A percentile compares a stretch with the other conserved stretches of the same genome.
phyloP scores from a whole-genome alignment of 2,329 filamentous ascomycete genomes.

The Akanthomyces dipterigenus region DNA sequence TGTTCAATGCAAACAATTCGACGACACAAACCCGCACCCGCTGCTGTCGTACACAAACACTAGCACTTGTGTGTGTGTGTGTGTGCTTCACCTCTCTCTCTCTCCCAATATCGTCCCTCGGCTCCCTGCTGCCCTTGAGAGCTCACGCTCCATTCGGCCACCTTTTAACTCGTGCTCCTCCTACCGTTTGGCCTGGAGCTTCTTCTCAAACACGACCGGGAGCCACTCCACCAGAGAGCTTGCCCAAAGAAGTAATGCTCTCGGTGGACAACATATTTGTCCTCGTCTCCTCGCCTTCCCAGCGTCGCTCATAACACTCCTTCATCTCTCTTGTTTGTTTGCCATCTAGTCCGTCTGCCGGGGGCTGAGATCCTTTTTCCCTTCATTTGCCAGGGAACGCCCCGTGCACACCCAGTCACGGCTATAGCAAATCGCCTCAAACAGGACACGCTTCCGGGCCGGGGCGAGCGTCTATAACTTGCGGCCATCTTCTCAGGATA shows the following conservation, averaged over 20 bases:
- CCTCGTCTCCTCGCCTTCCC: not conserved
- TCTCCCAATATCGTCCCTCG: not conserved
- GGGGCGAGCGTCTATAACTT: not conserved
- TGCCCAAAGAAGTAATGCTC: conserved; percentile 11
- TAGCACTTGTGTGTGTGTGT: conserved; percentile 5
- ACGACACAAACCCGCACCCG: conserved; percentile 3
- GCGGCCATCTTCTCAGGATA: not conserved
- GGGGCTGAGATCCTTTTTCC: not conserved
- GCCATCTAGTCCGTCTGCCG: not conserved
- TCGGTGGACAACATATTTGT: conserved; percentile 11
- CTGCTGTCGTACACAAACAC: conserved; percentile 11
- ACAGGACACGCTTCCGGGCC: not conserved
- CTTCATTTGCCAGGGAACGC: not conserved
- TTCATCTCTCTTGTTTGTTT: conserved; percentile 8
- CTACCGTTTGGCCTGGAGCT: not conserved
- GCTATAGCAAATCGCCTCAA: not conserved
- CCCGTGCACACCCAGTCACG: not conserved
- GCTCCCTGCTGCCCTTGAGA: not conserved
- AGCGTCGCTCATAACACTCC: not conserved
- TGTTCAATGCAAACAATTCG: conserved; percentile 9
- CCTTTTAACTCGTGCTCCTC: not conserved
- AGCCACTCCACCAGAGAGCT: conserved; percentile 6
- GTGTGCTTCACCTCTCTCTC: not conserved
- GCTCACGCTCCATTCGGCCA: conserved; percentile 1
- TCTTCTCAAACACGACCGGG: conserved; percentile 5